phyloP scores from a whole-genome alignment of 2,329 filamentous ascomycete species.

The Stagonosporopsis vannaccii region DNA sequence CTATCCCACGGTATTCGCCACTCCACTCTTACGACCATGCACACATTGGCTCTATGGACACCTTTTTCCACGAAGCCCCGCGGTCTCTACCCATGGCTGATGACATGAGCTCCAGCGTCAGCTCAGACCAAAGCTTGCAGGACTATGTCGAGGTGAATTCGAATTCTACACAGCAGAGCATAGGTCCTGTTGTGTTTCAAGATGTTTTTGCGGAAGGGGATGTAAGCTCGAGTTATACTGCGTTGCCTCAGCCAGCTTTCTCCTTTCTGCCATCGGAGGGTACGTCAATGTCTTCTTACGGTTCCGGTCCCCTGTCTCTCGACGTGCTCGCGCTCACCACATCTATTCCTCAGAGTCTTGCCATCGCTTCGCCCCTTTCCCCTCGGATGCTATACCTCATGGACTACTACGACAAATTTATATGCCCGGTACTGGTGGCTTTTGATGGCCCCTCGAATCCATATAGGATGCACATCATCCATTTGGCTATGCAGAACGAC shows the following conservation, averaged over 20 bases:
- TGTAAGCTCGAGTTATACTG: slow-evolving; percentile 48
- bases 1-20: slow-evolving; percentile 47
- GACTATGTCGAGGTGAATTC: slow-evolving; percentile 52
- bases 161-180: slow-evolving; percentile 42
- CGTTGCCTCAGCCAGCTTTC: slow-evolving; percentile 47
- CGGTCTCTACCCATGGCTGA: slow-evolving; percentile 49
- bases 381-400: slow-evolving; percentile 87
- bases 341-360: slow-evolving; percentile 55
- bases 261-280: slow-evolving; percentile 51
- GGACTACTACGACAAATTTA: slow-evolving; percentile 91
- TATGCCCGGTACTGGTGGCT: slow-evolving; percentile 89
- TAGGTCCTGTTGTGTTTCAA: slow-evolving; percentile 46
- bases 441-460: slow-evolving; percentile 86
- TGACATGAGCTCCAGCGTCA: slow-evolving; percentile 55
- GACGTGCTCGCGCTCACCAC: slow-evolving; percentile 50
- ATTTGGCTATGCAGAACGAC: slow-evolving; percentile 77
- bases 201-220: slow-evolving; percentile 51
- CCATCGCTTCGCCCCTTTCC: slow-evolving; percentile 66
- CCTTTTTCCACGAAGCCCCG: slow-evolving; percentile 45
- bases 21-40: slow-evolving; percentile 44
- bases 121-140: slow-evolving; percentile 55
- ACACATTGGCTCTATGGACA: slow-evolving; percentile 49
- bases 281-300: slow-evolving; percentile 52
- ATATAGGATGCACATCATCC: slow-evolving; percentile 82
- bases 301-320: slow-evolving; percentile 48